Evolutionary conservation across 106 monocot genomes (phyloP), one percentile per base, ranked within the genome.

Genomic region (Platanthera zijinensis): DNA sequence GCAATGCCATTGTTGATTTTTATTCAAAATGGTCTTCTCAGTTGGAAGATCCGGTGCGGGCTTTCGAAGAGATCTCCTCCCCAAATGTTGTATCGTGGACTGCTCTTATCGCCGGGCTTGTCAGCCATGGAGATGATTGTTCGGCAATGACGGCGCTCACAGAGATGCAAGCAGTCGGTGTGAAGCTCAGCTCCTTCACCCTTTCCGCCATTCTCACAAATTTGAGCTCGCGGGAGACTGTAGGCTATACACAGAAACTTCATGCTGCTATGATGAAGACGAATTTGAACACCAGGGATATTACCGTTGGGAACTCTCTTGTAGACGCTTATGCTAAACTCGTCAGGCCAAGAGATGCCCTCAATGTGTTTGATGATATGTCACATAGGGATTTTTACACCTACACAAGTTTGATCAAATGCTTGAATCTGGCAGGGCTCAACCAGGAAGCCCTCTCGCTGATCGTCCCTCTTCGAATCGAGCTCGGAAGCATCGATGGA

Each of bases 11-110:
- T 13, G 81, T 96, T 50, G 85, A 87, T 64, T 75, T 93, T 77
- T 96, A 96, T 75, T 52, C 82, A 32, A 93, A 93, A 81, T 82
- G 74, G 67, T 87, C 85, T 5, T 48, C 80, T 17, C 30, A 82
- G 50, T 3, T 74, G 9, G 53, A 59, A 17, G 84, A 82, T 8
- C 22, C 52, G 12, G 28, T 76, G 17, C 52, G 74, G 25, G 52
- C 87, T 5, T 96, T 96, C 67, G 15, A 67, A 28, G 74, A n/a
- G 9, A 87, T 93, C 50, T 25, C 8, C 28, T 77, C 22, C 32
- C 90, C 90, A 9, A 90, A 96, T 81, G 84, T 92, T 14, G 71
- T 93, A 47, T 90, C 96, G 18, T 96, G 92, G 90, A 96, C 96
- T 3, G 73, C 82, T 52, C 64, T 90, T 1, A 89, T 96, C 15